Conservation (phyloP, 2,329 filamentous ascomycete species). For the Ceratocystis colombiana region DNA sequence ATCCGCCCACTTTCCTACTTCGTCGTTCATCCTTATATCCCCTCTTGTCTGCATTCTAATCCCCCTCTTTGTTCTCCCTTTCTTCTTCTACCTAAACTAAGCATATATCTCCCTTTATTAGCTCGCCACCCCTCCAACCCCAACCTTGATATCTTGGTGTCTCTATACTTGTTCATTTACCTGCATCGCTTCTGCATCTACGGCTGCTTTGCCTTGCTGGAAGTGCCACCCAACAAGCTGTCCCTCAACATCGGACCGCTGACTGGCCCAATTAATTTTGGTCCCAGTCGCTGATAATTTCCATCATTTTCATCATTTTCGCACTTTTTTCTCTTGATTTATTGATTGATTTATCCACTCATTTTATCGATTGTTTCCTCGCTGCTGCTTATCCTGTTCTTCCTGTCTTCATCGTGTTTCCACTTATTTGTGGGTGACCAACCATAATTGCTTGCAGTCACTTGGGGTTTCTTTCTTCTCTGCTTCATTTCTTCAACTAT, state of each 20-base stretch:
- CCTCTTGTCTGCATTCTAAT: constrained; percentile 4
- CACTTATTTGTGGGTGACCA: constrained; percentile 14
- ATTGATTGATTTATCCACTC: not conserved
- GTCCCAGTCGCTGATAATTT: not conserved
- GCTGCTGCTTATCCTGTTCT: not conserved
- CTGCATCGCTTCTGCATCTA: not conserved
- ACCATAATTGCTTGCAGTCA: not conserved
- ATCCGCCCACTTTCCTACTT: constrained; percentile 8
- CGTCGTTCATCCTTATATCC: constrained; percentile 8
- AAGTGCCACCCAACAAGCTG: constrained; percentile 12
- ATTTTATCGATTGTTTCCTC: not conserved
- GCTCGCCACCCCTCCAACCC: not conserved
- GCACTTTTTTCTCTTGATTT: not conserved
- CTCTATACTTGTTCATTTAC: constrained; percentile 12
- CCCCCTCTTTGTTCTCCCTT: not conserved
- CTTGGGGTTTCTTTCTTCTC: constrained; percentile 9
- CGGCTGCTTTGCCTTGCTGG: not conserved
- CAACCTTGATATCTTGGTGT: not conserved
- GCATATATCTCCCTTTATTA: not conserved
- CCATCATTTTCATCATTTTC: not conserved
- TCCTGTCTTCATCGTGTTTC: constrained; percentile 13
- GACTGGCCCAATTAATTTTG: not conserved
- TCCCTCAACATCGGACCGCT: not conserved
- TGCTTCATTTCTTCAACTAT: not conserved
- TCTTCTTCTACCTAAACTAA: not conserved